These are phyloP conservation scores for Salix caprea DNA, from an alignment of 345 rosid species.

Conservation along the genomic window DNA sequence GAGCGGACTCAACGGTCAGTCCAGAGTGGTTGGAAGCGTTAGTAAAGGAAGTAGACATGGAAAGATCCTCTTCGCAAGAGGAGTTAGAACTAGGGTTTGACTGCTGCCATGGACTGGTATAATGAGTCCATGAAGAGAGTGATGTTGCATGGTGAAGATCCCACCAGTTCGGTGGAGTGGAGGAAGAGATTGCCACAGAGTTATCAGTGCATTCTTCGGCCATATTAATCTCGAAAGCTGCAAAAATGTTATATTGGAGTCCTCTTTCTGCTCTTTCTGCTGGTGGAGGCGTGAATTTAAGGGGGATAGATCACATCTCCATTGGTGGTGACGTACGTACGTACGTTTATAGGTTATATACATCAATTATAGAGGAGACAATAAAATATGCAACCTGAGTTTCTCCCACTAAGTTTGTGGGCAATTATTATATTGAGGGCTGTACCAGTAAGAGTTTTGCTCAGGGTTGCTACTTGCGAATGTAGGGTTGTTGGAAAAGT, in stretches of 20 bases:
- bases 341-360: neutral
- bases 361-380: conserved; percentile 40
- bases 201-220: conserved; percentile 52
- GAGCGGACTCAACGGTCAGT: conserved; percentile 50
- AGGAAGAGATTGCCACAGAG: conserved; percentile 31
- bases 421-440: conserved; percentile 35
- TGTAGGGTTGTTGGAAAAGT: conserved; percentile 3
- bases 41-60: conserved; percentile 50
- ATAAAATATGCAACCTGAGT: conserved; percentile 58
- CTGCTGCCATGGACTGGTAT: conserved; percentile 27
- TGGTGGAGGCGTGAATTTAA: conserved; percentile 35
- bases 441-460: conserved; percentile 11
- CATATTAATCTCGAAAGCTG: conserved; percentile 11
- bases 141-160: conserved; percentile 53
- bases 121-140: conserved; percentile 37
- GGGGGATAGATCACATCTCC: conserved; percentile 21
- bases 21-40: conserved; percentile 63
- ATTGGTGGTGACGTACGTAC: conserved; percentile 43
- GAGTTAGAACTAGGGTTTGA: conserved; percentile 47
- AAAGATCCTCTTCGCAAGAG: conserved; percentile 59
- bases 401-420: conserved; percentile 56
- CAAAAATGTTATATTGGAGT: neutral
- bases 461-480: neutral
- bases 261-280: neutral
- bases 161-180: conserved; percentile 48